These are phyloP conservation scores for Penstemon davidsonii DNA, from an alignment of 257 asterid species.

Conservation along the genomic window DNA sequence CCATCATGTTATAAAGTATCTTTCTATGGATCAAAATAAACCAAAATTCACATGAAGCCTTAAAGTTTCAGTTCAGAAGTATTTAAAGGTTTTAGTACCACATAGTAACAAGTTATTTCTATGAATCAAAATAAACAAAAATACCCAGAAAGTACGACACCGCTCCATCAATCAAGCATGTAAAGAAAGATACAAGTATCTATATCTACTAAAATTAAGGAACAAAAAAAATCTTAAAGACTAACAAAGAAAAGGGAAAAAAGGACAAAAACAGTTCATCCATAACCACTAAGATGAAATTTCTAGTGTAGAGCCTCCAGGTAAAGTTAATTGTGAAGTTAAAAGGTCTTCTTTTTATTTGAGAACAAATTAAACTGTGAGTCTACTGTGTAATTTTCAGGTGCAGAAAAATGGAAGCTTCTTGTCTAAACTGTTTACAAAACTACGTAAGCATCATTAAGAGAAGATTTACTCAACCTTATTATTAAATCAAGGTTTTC, in stretches of 20 bases:
- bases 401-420: conserved; percentile 32
- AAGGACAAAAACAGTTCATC: conserved; percentile 22
- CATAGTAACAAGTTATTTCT: too few species aligned
- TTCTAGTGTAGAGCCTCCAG: conserved; percentile 28
- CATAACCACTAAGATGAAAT: conserved; percentile 28
- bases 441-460: conserved; percentile 26
- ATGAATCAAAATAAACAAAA: too few species aligned
- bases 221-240: too few species aligned
- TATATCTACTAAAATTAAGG: too few species aligned
- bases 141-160: too few species aligned
- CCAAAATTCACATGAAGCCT: too few species aligned
- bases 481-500: neutral
- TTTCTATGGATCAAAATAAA: too few species aligned
- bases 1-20: too few species aligned
- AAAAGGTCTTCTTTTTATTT: neutral
- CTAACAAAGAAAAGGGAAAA: conserved; percentile 19
- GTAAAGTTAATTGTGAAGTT: conserved; percentile 8
- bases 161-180: too few species aligned
- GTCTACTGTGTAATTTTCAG: conserved; percentile 13
- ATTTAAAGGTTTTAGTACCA: too few species aligned
- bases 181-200: too few species aligned
- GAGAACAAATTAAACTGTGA: neutral
- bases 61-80: too few species aligned
- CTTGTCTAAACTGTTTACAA: conserved; percentile 27
- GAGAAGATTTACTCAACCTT: neutral